Evolutionary conservation across 208 protist genomes (phyloP).

Genomic region (Crithidia sp.): DNA sequence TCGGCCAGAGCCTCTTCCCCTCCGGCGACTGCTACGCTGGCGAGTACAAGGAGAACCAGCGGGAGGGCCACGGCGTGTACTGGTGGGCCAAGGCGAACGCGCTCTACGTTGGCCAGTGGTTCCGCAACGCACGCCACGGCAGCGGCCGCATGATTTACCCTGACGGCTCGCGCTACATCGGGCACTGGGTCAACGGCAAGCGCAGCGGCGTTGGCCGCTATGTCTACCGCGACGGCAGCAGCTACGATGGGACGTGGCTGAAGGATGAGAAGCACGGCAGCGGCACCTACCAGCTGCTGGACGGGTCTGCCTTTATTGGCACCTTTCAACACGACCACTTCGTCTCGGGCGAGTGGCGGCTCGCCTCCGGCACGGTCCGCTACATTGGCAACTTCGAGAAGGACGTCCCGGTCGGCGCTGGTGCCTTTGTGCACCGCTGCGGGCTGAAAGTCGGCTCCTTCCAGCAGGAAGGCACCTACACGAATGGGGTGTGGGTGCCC

Average conservation of each 20-base stretch:
- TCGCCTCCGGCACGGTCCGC: conserved; percentile 70
- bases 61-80: conserved; percentile 78
- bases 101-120: conserved; percentile 80
- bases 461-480: conserved; percentile 79
- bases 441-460: conserved; percentile 67
- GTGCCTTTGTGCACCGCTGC: conserved; percentile 85
- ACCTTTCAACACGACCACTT: conserved; percentile 83
- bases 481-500: conserved; percentile 71
- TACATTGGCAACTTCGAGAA: conserved; percentile 87
- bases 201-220: conserved; percentile 81
- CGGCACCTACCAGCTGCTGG: conserved; percentile 75
- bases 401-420: conserved; percentile 71
- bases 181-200: conserved; percentile 67
- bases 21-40: conserved; percentile 89
- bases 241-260: conserved; percentile 82
- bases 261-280: conserved; percentile 78
- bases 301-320: conserved; percentile 74
- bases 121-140: conserved; percentile 71
- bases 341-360: conserved; percentile 80
- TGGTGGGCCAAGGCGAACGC: conserved; percentile 67
- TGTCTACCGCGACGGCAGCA: conserved; percentile 85
- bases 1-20: conserved; percentile 86
- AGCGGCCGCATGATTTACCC: conserved; percentile 88
- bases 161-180: conserved; percentile 83
- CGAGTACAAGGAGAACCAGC: conserved; percentile 83